Conservation (phyloP, 257 asterid species). For the Nicotiana obtusifolia region DNA sequence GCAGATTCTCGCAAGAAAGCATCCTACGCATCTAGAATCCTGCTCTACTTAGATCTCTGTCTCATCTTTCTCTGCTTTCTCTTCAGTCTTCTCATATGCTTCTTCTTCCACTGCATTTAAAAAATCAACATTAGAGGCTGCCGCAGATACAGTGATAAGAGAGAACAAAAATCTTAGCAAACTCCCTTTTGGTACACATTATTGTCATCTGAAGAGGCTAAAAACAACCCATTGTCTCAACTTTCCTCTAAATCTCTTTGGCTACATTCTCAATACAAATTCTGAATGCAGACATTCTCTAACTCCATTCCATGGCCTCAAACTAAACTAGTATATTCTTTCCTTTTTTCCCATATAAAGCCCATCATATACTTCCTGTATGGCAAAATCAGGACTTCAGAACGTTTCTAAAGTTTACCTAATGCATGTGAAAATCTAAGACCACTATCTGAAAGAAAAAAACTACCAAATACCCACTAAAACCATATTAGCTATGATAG, state of each 20-base stretch:
- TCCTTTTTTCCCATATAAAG: neutral
- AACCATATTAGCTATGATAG: too few relatives aligned
- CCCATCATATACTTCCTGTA: neutral
- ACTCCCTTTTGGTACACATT: neutral
- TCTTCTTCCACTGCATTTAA: neutral
- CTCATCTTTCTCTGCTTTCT: conserved; percentile 2
- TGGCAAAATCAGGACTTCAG: neutral
- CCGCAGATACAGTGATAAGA: neutral
- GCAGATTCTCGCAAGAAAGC: neutral
- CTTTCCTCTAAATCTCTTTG: neutral
- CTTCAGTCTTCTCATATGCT: neutral
- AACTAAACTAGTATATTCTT: neutral
- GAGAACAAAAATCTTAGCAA: neutral
- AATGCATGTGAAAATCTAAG: too few relatives aligned
- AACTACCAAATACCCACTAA: too few relatives aligned
- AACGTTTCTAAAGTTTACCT: neutral
- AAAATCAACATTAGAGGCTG: neutral
- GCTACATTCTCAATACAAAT: neutral
- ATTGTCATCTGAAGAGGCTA: neutral
- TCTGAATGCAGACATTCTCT: too few relatives aligned
- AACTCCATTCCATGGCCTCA: neutral
- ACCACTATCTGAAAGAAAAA: too few relatives aligned
- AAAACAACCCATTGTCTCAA: neutral
- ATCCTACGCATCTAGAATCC: neutral
- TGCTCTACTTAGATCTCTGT: neutral